Evolutionary conservation across 257 asterid genomes (phyloP), one percentile per base, ranked within the genome.

Genomic region (Salvia rosmarinus): DNA sequence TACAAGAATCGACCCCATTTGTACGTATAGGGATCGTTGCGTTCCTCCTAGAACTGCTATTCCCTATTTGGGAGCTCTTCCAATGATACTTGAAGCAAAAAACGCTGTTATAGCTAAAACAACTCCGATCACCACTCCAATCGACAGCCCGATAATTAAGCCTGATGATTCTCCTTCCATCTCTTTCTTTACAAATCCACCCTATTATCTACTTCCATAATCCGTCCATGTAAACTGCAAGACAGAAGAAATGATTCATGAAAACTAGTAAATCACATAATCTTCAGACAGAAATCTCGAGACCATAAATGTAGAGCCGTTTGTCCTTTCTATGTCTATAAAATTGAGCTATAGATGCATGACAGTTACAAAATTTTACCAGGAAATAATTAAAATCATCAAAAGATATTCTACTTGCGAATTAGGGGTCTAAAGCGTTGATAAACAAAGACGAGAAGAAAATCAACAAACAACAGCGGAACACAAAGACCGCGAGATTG

Each of bases 111-210:
- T 28, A 61, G 98, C 97, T 87, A 90, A 86, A 65, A 79, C 77
- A 55, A 89, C 83, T 62, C 98, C 98, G 12, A 90, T 85, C 72
- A 93, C 95, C 68, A 93, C 86, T 75, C 98, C 98, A 56, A 87
- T 79, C 37, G 96, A 90, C 70, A 93, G 75, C 67, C 98, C 98
- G 43, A 93, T 79, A 46, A 88, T 84, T 34, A 93, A 78, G 54
- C 94, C 95, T 4, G 81, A 57, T 10, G 93, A 77, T 78, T 84
- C 89, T 51, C 75, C 89, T 72, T 79, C 84, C 97, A 90, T 93
- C 64, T 80, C 88, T 73, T 72, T 57, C 78, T 82, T 65, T 5
- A 39, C 64, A 67, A 57, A 70, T 67, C 55, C 54, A 59, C 23
- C 71, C 74, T 63, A 65, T 83, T 75, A 84, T 51, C 81, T 78